Percentiles rank a stretch among this genome's conserved stretches.
Conservation (phyloP, 164 flowering plant species). For the Liriodendron chinense region DNA sequence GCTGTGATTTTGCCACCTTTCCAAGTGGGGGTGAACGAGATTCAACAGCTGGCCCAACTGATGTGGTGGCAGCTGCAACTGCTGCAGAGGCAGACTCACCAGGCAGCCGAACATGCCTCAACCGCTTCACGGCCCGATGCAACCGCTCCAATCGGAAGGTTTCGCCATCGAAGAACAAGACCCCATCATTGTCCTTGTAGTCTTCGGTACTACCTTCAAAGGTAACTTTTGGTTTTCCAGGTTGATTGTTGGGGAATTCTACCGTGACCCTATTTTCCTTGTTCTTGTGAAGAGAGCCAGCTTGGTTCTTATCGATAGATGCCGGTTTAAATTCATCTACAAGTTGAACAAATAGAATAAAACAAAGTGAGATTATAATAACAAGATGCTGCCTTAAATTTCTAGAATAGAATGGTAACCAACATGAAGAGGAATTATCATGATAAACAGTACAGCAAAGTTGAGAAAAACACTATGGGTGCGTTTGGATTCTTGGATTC, state of each 20-base stretch:
- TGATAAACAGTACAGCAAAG: neutral
- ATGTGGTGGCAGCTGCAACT: conserved; percentile 14
- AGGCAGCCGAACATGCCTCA: conserved; percentile 58
- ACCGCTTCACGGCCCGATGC: conserved; percentile 86
- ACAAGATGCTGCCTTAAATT: neutral
- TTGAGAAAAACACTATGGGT: neutral
- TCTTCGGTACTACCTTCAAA: conserved; percentile 86
- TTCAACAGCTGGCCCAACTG: conserved; percentile 29
- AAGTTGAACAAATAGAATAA: neutral
- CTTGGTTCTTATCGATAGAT: conserved; percentile 75
- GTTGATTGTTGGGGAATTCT: conserved; percentile 75
- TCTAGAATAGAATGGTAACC: neutral
- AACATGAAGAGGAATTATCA: neutral
- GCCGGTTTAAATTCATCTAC: conserved; percentile 86
- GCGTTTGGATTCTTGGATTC: no score
- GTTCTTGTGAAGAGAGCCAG: conserved; percentile 68
- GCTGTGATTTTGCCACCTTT: conserved; percentile 38
- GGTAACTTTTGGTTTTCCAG: conserved; percentile 73
- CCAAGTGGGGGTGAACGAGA: conserved; percentile 50
- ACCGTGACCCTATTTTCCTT: conserved; percentile 81
- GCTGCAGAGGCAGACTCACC: conserved; percentile 61
- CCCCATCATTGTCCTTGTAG: conserved; percentile 84
- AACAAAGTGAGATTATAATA: neutral
- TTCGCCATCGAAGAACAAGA: conserved; percentile 80
- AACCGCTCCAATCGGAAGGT: conserved; percentile 74